Conservation (phyloP, 306 rosid genomes). For the Sicyos baderoa region DNA sequence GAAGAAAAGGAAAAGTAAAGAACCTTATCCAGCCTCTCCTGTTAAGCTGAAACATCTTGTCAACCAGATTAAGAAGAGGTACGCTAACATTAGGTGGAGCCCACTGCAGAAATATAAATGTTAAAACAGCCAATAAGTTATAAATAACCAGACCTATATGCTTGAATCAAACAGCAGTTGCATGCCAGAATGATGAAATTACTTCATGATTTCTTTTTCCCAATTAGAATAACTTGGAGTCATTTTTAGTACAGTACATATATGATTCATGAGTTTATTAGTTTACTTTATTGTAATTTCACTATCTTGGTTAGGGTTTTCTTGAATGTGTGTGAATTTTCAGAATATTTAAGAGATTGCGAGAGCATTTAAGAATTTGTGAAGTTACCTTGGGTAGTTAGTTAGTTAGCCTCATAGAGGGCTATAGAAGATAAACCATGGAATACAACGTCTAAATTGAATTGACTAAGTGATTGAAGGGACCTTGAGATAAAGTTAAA, state of each 20-base stretch:
- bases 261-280: too few species aligned
- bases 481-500: too few species aligned
- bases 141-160: constrained; percentile 11
- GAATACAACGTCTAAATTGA: too few species aligned
- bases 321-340: too few species aligned
- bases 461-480: too few species aligned
- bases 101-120: constrained; percentile 69
- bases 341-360: too few species aligned
- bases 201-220: neutral
- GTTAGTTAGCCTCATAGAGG: too few species aligned
- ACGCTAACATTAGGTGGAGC: constrained; percentile 88
- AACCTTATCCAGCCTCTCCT: constrained; percentile 99
- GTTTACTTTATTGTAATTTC: too few species aligned
- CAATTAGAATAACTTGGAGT: constrained; percentile 6
- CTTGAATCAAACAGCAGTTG: neutral
- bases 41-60: constrained; percentile 91
- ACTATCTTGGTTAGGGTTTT: too few species aligned
- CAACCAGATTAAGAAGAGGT: constrained; percentile 88
- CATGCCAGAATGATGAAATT: neutral
- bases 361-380: too few species aligned
- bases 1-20: constrained; percentile 23
- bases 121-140: constrained; percentile 10
- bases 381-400: too few species aligned
- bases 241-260: neutral
- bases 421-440: too few species aligned